Evolutionary conservation across 805 yeast genomes (phyloP), one percentile per base, ranked within the genome.

Genomic region (Starmerella apicola): DNA sequence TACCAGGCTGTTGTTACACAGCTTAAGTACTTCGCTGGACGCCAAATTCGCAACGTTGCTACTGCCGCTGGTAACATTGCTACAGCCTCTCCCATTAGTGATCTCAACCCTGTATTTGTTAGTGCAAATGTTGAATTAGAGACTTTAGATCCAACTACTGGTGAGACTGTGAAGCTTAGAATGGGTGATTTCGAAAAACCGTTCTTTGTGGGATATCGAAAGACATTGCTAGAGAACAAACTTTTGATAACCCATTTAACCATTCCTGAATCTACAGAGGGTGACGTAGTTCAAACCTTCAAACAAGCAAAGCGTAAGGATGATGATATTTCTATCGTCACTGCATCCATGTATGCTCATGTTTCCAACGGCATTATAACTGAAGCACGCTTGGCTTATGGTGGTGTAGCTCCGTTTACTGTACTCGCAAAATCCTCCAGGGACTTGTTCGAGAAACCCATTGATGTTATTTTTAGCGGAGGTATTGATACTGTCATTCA

Each of bases 371-470:
- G 38, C 19, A 27, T 28, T 1, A 42, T 38, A 3, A 45, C 37
- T 19, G 51, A 58, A 28, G 58, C 64, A 1, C 52, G 65, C 0
- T 46, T 67, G 15, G 66, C 61, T 2, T 67, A 62, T 41, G 72
- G 72, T 22, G 72, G 72, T 32, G 68, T 67, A 55, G 72, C 71
- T 4, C 67, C 71, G 3, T 59, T 64, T 54, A 67, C 72, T 1
- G 60, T 60, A 2, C 58, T 59, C 22, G 61, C 70, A 4, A 56
- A 55, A 29, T 54, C 64, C 16, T 58, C 69, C 1, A 58, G 55
- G 36, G 49, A 34, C 3, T 42, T 56, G 2, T 44, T 45, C 7
- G 59, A 56, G 5, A 37, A 40, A 26, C 23, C 33, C 2, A 47
- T 64, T 8, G 34, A 29, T 2, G n/a, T 36, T 6, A 34, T 39